Base-by-base conservation (phyloP, 2,329 filamentous ascomycete genomes). In the Scytalidium lignicola region DNA sequence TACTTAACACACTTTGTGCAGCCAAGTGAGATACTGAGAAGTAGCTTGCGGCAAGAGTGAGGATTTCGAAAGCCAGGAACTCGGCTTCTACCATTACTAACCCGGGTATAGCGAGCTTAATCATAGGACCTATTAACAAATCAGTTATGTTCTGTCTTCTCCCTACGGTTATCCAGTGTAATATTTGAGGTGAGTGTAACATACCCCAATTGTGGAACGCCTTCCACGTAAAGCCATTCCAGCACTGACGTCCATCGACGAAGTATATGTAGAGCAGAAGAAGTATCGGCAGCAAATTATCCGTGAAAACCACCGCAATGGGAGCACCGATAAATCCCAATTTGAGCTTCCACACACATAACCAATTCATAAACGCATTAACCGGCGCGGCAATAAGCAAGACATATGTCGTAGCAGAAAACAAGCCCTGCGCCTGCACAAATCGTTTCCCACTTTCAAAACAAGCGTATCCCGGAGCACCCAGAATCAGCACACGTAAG, bases 11-110 rank as follows among this genome's bases (percentile, higher is more conserved):
- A 28, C 87, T 91, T 67, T 99, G 91, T 0, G 93, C 91, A 0
- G 92, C 92, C 1, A 97, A 79, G 53, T 86, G 82, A 17, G 84
- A 84, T 1, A 88, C 82, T 15, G 87, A 88, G 50, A 96, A 84
- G 58, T 87, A 88, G 46, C 85, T 88, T 0, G 88, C 81, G 8
- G 84, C 82, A n/a, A 96, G 75, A 0, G 90, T 96, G 54, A 96
- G 74, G 44, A 96, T 82, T 66, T 97, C 92, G 65, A 97, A 97
- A 6, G 91, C 90, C 10, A 96, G 78, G 70, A 88, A 95, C 66
- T 97, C 92, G 4, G 92, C 90, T 65, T 95, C 84, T 2, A 97
- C 86, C 91, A 96, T 96, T 56, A 96, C 73, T 65, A 97, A 83
- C 1, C 92, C 92, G 0, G 92, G 91, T 12, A 96, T 72, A 0